These are phyloP conservation scores for Hydnomerulius pinastri DNA, from an alignment of 768 basidiomycete species.

Conservation along the genomic window DNA sequence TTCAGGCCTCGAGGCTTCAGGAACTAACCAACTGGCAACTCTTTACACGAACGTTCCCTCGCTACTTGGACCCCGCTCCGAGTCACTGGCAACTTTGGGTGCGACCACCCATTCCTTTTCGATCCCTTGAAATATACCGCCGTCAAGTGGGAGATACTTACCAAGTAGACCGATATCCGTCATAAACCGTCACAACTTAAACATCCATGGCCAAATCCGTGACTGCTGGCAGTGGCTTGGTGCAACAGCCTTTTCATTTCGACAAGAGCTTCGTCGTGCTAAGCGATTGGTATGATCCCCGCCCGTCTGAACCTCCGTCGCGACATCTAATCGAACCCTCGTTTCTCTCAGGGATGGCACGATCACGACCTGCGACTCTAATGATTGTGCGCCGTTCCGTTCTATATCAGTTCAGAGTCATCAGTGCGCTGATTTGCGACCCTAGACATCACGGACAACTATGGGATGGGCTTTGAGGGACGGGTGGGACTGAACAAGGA, in stretches of 20 bases:
- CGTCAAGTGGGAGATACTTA: no score
- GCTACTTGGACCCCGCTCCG: no score
- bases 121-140: no score
- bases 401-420: background rate
- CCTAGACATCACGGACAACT: slow-evolving; percentile 84
- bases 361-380: slow-evolving; percentile 90
- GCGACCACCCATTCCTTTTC: no score
- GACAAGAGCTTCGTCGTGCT: slow-evolving; percentile 85
- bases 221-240: background rate
- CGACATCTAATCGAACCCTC: background rate
- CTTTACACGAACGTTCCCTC: no score
- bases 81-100: no score
- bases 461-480: slow-evolving; percentile 79
- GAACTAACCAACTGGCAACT: no score
- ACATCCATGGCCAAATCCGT: slow-evolving; percentile 11
- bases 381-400: slow-evolving; percentile 68
- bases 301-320: background rate
- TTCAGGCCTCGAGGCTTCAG: no score
- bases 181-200: background rate
- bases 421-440: background rate
- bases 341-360: slow-evolving; percentile 74
- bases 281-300: slow-evolving; percentile 79
- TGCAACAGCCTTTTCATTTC: slow-evolving; percentile 27
- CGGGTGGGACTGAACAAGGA: slow-evolving; percentile 63
- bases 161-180: no score